Percentiles rank a stretch among this genome's conserved stretches.
phyloP scores from a whole-genome alignment of 2,329 filamentous ascomycete genomes.

The Sporothrix sp. region DNA sequence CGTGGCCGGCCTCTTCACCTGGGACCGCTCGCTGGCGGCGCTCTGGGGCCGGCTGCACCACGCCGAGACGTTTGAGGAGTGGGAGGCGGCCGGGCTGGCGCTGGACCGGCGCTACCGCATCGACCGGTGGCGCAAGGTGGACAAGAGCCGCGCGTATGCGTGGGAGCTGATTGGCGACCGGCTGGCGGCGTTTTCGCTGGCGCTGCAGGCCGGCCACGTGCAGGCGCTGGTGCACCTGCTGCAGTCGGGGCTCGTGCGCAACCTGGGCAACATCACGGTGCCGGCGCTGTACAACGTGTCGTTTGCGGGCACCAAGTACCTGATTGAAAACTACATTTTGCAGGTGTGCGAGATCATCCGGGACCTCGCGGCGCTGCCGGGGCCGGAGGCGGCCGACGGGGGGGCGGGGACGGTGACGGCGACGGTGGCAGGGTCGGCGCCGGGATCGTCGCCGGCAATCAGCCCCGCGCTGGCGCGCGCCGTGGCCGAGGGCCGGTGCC shows the following conservation, averaged over 20 bases:
- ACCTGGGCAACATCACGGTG: conserved; percentile 82
- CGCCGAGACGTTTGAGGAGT: conserved; percentile 69
- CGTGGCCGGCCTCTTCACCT: conserved; percentile 3
- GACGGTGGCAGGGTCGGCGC: neutral
- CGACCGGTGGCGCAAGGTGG: conserved; percentile 70
- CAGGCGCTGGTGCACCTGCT: conserved; percentile 68
- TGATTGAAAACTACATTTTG: conserved; percentile 85
- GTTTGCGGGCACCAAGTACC: conserved; percentile 77
- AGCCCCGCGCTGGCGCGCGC: conserved; percentile 16
- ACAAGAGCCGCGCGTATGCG: conserved; percentile 73
- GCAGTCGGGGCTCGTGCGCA: conserved; percentile 68
- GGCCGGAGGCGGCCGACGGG: conserved; percentile 23
- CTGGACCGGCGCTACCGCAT: conserved; percentile 75
- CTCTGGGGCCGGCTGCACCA: conserved; percentile 55
- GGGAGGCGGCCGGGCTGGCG: conserved; percentile 73
- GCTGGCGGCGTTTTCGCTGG: conserved; percentile 29
- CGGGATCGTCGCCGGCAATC: neutral
- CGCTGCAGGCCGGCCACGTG: conserved; percentile 46
- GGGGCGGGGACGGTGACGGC: no score
- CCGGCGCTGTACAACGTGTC: conserved; percentile 74
- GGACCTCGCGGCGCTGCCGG: conserved; percentile 60
- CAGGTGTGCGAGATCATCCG: conserved; percentile 74
- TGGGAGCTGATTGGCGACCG: conserved; percentile 74
- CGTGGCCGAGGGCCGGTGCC: conserved; percentile 13
- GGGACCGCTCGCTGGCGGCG: conserved; percentile 12